Base-by-base conservation (phyloP, 768 basidiomycete species). In the Chiua virens region DNA sequence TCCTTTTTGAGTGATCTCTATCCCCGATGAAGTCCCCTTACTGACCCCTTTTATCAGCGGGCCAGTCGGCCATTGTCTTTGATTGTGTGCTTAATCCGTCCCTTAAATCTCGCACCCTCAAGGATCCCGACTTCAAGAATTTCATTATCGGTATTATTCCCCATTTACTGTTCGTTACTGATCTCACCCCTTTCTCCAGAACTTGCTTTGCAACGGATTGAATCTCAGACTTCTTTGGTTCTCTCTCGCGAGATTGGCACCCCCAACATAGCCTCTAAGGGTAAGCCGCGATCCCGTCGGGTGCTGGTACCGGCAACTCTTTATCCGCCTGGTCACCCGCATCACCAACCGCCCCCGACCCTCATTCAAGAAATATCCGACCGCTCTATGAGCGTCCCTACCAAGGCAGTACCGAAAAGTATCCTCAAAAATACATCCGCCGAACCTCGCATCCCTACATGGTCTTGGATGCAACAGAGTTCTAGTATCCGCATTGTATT, bases 221-320 rank as follows among this genome's bases (percentile, higher is more conserved):
- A 89, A 69, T 75, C 76, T 0, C 83, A 86, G 54, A 76, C 79
- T 8, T 61, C 74, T 5, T 61, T 89, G n/a, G 56, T 73, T 1
- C 77, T 91, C 39, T 88, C 89, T 1, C 80, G 87, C 21, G 75
- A 80, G 42, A 81, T 92, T 53, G 78, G 78, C 21, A 86, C 79
- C 0, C 89, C 89, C 6, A 92, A 92, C 66, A 88, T 92, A 46
- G 69, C 78, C 4, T 82, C 83, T 46, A 92, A 92, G 65, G 89
- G 89, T n/a, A 79, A 75, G 58, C 78, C 85, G 2, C 60, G 63
- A 23, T 76, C 82, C 14, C 81, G 88, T 30, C 78, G 76, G 13
- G 82, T 82, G 2, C 63, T 73, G 37, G 73, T 91, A 22, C 85
- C 86, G 5, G 57, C 73, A 18, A 58, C 70, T 5, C 67, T 82